These are phyloP conservation scores for Ustilago cynodontis DNA, from an alignment of 1,284 basidiomycete genomes.

Conservation along the genomic window DNA sequence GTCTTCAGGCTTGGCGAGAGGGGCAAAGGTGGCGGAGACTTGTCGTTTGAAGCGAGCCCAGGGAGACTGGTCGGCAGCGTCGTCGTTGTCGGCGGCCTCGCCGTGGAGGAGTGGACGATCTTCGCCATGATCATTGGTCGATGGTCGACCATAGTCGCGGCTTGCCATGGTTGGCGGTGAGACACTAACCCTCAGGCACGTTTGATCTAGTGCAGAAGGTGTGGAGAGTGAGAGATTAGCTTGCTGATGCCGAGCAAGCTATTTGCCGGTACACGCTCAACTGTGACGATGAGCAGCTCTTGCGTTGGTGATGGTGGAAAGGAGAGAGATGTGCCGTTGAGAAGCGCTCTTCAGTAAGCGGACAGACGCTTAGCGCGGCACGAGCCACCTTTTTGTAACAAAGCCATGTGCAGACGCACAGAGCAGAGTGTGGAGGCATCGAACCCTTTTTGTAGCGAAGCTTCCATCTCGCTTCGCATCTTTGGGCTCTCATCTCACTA, in stretches of 20 bases:
- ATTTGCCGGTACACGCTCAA: not conserved
- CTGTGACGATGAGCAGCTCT: not conserved
- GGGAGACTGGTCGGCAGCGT: slow-evolving; percentile 19
- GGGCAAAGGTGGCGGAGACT: slow-evolving; percentile 48
- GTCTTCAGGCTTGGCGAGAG: slow-evolving; percentile 74
- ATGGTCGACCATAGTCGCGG: slow-evolving; percentile 50
- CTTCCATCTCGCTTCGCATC: no score
- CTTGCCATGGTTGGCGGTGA: slow-evolving; percentile 25
- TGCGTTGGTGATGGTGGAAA: slow-evolving; percentile 8
- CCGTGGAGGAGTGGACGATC: slow-evolving; percentile 38
- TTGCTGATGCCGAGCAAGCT: no score
- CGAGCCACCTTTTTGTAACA: slow-evolving; percentile 11
- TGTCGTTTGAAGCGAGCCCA: slow-evolving; percentile 45
- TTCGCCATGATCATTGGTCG: slow-evolving; percentile 47
- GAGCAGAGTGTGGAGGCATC: slow-evolving; percentile 17
- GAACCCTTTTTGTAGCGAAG: slow-evolving; percentile 11
- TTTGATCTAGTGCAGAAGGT: not conserved
- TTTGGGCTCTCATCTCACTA: not conserved
- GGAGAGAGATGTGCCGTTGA: not conserved
- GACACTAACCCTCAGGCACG: not conserved
- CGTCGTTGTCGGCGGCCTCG: slow-evolving; percentile 7
- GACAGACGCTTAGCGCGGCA: not conserved
- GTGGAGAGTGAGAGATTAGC: not conserved
- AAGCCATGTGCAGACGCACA: slow-evolving; percentile 1
- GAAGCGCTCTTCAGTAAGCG: not conserved